A percentile compares a stretch with the other conserved stretches of the same genome.
phyloP scores from a whole-genome alignment of 2,329 filamentous ascomycete species.

The Alternaria infectoria region DNA sequence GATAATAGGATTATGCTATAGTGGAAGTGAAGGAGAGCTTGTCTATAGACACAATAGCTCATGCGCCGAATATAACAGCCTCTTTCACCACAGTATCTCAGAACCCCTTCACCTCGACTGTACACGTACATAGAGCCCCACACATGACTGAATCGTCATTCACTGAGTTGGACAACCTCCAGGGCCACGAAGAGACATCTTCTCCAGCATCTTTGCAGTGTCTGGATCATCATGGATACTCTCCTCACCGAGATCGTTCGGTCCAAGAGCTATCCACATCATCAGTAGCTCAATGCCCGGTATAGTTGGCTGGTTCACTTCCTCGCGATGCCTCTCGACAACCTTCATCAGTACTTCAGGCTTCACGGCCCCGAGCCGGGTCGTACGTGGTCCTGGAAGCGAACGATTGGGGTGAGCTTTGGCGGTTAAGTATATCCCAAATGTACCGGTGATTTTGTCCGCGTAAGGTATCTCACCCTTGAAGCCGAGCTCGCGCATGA shows the following conservation, averaged over 20 bases:
- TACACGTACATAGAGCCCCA: neutral
- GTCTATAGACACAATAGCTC: neutral
- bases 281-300: too few relatives aligned
- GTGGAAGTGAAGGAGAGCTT: neutral
- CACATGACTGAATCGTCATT: rapidly evolving
- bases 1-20: neutral
- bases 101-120: neutral
- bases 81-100: too few relatives aligned
- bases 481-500: neutral
- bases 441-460: neutral
- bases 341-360: neutral
- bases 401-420: neutral
- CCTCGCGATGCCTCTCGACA: neutral
- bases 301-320: too few relatives aligned
- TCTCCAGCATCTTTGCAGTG: neutral
- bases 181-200: neutral
- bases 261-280: too few relatives aligned
- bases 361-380: neutral
- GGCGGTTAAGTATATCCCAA: neutral
- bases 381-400: neutral
- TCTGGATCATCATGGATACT: neutral
- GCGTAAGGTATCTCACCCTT: neutral
- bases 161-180: neutral
- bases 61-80: neutral
- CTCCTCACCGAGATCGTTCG: too few relatives aligned